phyloP scores from a whole-genome alignment of 1,284 basidiomycete species.

The Apiotrichum sp. region DNA sequence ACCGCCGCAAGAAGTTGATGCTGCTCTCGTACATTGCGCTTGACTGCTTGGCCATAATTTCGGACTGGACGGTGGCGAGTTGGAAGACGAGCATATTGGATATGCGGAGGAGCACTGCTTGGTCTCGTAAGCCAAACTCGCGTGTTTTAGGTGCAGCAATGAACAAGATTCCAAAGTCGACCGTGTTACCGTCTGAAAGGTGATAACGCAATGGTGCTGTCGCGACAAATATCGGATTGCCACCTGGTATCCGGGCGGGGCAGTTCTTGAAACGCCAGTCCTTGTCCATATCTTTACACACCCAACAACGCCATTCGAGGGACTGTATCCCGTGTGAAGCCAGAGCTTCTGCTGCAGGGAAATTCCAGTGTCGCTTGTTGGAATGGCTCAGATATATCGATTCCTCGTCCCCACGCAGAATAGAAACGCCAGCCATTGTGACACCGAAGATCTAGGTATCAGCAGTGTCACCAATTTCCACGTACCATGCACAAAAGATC shows the following conservation, averaged over 20 bases:
- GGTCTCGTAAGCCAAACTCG: slow-evolving; percentile 27
- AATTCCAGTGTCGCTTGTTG: background rate
- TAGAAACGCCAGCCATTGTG: slow-evolving; percentile 5
- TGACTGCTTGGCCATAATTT: slow-evolving; percentile 31
- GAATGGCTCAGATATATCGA: slow-evolving; percentile 3
- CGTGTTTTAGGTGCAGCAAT: slow-evolving; percentile 25
- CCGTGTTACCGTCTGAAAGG: slow-evolving; percentile 16
- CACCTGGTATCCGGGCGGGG: slow-evolving; percentile 5
- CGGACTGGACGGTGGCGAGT: slow-evolving; percentile 34
- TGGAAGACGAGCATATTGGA: slow-evolving; percentile 44
- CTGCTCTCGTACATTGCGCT: slow-evolving; percentile 33
- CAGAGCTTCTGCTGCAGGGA: background rate
- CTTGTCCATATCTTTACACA: slow-evolving; percentile 25
- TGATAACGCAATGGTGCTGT: slow-evolving; percentile 31
- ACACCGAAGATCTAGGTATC: slow-evolving; percentile 17
- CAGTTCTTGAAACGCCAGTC: slow-evolving; percentile 38
- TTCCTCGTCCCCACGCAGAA: slow-evolving; percentile 13
- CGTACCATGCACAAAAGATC: slow-evolving; percentile 32
- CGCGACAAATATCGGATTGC: slow-evolving; percentile 25
- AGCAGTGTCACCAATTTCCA: background rate
- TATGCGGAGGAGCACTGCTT: slow-evolving; percentile 31
- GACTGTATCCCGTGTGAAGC: slow-evolving; percentile 16
- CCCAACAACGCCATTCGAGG: slow-evolving; percentile 20
- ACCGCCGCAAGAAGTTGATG: slow-evolving; percentile 36
- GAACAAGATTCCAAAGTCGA: slow-evolving; percentile 37